These are phyloP conservation scores for Suillus tomentosus DNA, from an alignment of 768 basidiomycete species.

Conservation along the genomic window DNA sequence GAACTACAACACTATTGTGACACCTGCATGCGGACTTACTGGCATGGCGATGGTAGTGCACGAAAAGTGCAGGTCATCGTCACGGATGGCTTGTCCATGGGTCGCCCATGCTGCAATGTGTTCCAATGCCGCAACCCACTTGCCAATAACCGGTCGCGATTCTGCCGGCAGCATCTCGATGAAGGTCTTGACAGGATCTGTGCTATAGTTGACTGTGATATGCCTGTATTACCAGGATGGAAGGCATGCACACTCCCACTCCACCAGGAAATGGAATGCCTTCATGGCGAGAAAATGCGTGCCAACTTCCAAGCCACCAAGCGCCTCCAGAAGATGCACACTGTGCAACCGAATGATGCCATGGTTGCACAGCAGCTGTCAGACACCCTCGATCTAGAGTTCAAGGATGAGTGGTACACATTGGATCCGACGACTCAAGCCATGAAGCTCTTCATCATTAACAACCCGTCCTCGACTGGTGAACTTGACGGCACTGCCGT, in stretches of 20 bases:
- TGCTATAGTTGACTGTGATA: constrained; percentile 18
- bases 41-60: constrained; percentile 13
- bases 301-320: constrained; percentile 30
- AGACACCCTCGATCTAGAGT: background rate
- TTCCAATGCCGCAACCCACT: constrained; percentile 17
- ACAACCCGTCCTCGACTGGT: background rate
- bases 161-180: constrained; percentile 17
- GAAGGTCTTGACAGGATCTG: constrained; percentile 15
- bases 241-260: constrained; percentile 23
- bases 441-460: background rate
- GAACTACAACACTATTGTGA: background rate
- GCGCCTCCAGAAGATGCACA: constrained; percentile 20
- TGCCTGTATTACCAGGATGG: constrained; percentile 9
- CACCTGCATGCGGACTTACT: background rate
- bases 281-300: background rate
- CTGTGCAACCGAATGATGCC: constrained; percentile 13
- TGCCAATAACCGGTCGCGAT: constrained; percentile 18
- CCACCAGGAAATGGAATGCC: constrained; percentile 17
- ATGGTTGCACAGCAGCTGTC: background rate
- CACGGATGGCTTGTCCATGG: constrained; percentile 24
- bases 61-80: constrained; percentile 16
- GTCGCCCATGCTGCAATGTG: constrained; percentile 19
- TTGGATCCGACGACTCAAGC: background rate
- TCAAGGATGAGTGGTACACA: background rate
- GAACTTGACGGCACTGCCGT: background rate